Conservation (phyloP, 352 stramenopile genomes). For the Globisporangium spiculum region DNA sequence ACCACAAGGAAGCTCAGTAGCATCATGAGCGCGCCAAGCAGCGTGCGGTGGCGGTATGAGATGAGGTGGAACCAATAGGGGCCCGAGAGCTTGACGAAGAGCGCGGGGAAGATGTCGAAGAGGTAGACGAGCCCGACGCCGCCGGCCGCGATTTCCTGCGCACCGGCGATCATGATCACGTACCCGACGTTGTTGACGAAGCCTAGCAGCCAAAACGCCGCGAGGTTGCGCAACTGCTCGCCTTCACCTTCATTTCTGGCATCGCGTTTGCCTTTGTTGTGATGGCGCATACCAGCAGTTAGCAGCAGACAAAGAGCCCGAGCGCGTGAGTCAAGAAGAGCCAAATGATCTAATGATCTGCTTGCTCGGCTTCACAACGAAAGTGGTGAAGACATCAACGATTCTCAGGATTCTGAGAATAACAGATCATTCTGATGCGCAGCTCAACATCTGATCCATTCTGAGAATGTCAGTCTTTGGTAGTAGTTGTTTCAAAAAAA, state of each 20-base stretch:
- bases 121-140: slow-evolving; percentile 92
- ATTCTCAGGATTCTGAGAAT: too few species aligned
- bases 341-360: not conserved
- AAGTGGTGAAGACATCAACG: not conserved
- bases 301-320: not conserved
- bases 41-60: slow-evolving; percentile 82
- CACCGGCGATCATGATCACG: slow-evolving; percentile 93
- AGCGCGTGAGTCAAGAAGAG: too few species aligned
- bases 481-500: not conserved
- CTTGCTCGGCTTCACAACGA: not conserved
- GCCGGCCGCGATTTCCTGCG: slow-evolving; percentile 89
- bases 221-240: slow-evolving; percentile 58
- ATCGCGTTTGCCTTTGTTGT: not conserved
- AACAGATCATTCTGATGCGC: too few species aligned
- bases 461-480: too few species aligned
- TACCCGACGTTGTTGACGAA: slow-evolving; percentile 94
- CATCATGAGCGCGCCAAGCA: slow-evolving; percentile 77
- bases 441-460: too few species aligned
- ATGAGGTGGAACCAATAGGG: slow-evolving; percentile 95
- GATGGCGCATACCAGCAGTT: not conserved
- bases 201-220: slow-evolving; percentile 90
- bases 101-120: slow-evolving; percentile 87
- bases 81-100: slow-evolving; percentile 87
- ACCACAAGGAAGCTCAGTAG: slow-evolving; percentile 77
- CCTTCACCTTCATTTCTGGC: not conserved